Evolutionary conservation across 106 monocot genomes (phyloP).

Genomic region (Dioscorea dumetorum): DNA sequence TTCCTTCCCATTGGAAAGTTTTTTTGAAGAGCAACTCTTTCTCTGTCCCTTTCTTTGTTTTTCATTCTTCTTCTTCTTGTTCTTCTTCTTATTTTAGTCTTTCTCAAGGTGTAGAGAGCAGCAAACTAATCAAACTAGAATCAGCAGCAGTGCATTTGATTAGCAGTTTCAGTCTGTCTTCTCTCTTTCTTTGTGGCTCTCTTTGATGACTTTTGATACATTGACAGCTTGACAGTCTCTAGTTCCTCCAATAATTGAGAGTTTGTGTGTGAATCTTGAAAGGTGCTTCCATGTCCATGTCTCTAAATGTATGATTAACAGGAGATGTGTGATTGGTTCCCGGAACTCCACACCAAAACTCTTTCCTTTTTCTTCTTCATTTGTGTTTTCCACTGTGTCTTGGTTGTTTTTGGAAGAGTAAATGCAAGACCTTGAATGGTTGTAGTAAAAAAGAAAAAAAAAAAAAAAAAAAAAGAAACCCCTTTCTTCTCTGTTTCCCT

Average conservation of each 20-base stretch:
- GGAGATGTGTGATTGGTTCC: too few relatives aligned
- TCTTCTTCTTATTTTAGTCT: neutral
- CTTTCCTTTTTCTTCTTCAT: neutral
- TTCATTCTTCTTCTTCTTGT: neutral
- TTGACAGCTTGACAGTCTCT: too few relatives aligned
- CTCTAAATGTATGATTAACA: neutral
- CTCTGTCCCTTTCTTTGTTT: neutral
- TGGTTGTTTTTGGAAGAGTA: conserved; percentile 1
- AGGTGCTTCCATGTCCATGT: neutral
- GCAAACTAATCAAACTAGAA: too few relatives aligned
- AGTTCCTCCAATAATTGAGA: too few relatives aligned
- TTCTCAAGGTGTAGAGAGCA: too few relatives aligned
- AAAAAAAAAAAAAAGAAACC: too few relatives aligned
- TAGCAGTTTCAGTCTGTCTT: neutral
- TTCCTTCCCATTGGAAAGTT: conserved; percentile 5
- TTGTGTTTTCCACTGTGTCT: neutral
- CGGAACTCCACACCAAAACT: too few relatives aligned
- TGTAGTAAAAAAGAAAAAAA: too few relatives aligned
- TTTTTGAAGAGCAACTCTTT: conserved; percentile 6
- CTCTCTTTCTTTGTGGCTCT: neutral
- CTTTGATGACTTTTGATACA: too few relatives aligned
- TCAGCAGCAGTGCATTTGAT: too few relatives aligned
- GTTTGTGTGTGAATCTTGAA: too few relatives aligned
- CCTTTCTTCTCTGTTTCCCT: neutral
- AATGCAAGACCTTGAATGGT: conserved; percentile 32